Evolutionary conservation across 169 alveolate species (phyloP).

Genomic region (Plasmodium yoelii): DNA sequence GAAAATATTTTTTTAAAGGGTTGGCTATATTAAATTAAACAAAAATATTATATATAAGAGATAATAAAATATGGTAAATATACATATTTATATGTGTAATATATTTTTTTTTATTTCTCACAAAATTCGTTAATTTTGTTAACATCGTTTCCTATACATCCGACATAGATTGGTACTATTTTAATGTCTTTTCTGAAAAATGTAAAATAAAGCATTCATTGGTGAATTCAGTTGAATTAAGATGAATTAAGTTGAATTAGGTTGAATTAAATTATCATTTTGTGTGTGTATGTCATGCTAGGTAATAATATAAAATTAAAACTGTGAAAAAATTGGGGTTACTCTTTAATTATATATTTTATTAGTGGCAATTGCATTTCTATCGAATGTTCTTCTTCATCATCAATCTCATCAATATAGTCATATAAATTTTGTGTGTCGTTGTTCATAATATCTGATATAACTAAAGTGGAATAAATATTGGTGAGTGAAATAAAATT

Average conservation of each 20-base stretch:
- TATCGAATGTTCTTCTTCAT: slow-evolving; percentile 92
- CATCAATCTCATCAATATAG: slow-evolving; percentile 44
- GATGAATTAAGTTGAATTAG: too few relatives aligned
- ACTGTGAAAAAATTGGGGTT: slow-evolving; percentile 2
- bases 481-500: too few relatives aligned
- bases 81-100: background rate
- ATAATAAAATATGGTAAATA: background rate
- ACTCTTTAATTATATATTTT: slow-evolving; percentile 84
- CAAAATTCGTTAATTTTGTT: slow-evolving; percentile 33
- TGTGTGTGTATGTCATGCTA: background rate
- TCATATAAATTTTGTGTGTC: slow-evolving; percentile 26
- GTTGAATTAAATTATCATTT: background rate
- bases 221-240: too few relatives aligned
- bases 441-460: slow-evolving; percentile 43
- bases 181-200: slow-evolving; percentile 51
- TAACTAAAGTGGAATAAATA: slow-evolving; percentile 8
- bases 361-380: slow-evolving; percentile 93
- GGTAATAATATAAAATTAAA: background rate
- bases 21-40: slow-evolving; percentile 80
- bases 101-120: background rate
- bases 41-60: slow-evolving; percentile 74
- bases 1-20: slow-evolving; percentile 88
- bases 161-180: slow-evolving; percentile 69
- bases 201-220: background rate
- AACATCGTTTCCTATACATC: slow-evolving; percentile 63